Percentiles rank a stretch among this genome's conserved stretches.
Conservation (phyloP, 1,139 yeast species). For the Suhomyces terraborum region DNA sequence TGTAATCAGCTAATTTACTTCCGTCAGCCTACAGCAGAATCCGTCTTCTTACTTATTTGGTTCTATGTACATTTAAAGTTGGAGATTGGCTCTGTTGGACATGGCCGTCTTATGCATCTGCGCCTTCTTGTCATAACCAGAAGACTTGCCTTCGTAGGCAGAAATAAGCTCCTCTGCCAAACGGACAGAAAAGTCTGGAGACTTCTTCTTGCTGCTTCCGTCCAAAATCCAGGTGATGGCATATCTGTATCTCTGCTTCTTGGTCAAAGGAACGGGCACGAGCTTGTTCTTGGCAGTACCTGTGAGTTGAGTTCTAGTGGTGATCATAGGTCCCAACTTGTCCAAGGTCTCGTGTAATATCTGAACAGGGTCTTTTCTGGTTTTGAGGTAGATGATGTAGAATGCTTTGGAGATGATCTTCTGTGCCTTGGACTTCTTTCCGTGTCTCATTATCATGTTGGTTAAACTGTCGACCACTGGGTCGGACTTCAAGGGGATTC, state of each 20-base stretch:
- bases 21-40: too few species aligned
- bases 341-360: conserved; percentile 76
- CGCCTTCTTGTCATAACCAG: conserved; percentile 82
- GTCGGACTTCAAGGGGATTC: conserved; percentile 66
- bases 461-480: conserved; percentile 75
- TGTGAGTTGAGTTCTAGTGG: conserved; percentile 75
- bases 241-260: conserved; percentile 79
- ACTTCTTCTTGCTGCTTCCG: conserved; percentile 75
- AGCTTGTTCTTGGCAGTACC: conserved; percentile 82
- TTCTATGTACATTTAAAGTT: conserved; percentile 29
- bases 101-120: conserved; percentile 85
- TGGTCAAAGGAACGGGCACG: conserved; percentile 81
- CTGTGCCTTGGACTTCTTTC: conserved; percentile 82
- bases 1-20: too few species aligned
- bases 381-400: conserved; percentile 72
- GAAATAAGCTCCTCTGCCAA: conserved; percentile 85
- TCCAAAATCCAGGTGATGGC: conserved; percentile 92
- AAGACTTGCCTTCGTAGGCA: conserved; percentile 75
- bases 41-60: too few species aligned
- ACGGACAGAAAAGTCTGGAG: conserved; percentile 82
- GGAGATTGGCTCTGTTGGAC: conserved; percentile 74
- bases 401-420: conserved; percentile 74
- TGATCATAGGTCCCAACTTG: conserved; percentile 81
- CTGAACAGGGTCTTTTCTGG: conserved; percentile 75
- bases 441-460: conserved; percentile 90